phyloP scores from a whole-genome alignment of 805 yeast genomes.

The Jamesozyma hellenica region DNA sequence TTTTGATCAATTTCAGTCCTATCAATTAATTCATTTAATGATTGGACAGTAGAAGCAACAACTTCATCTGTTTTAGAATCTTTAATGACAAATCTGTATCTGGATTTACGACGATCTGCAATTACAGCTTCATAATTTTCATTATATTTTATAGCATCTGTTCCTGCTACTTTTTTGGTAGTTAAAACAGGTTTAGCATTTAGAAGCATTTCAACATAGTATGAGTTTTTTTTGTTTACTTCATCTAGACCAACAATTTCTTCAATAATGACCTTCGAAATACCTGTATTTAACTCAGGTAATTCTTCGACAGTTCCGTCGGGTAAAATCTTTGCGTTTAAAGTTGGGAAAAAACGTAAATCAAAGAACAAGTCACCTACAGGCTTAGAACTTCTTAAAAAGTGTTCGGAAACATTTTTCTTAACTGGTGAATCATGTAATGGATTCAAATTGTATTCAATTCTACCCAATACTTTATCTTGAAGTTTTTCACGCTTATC shows the following conservation, averaged over 20 bases:
- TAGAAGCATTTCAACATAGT: conserved; percentile 63
- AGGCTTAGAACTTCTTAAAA: conserved; percentile 73
- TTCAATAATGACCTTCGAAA: conserved; percentile 49
- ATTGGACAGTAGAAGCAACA: conserved; percentile 49
- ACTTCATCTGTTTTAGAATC: conserved; percentile 48
- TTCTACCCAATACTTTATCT: conserved; percentile 72
- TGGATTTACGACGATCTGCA: conserved; percentile 60
- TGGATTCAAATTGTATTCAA: conserved; percentile 61
- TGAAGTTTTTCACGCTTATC: conserved; percentile 69
- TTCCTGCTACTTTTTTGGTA: conserved; percentile 39
- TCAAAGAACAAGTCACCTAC: conserved; percentile 69
- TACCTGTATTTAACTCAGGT: conserved; percentile 91
- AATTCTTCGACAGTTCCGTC: conserved; percentile 81
- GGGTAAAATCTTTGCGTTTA: conserved; percentile 45
- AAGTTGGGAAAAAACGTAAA: conserved; percentile 65
- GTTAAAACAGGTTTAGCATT: conserved; percentile 50
- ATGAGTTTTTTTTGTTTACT: conserved; percentile 43
- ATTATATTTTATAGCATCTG: conserved; percentile 61
- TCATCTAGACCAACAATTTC: conserved; percentile 27
- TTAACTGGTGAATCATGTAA: conserved; percentile 46
- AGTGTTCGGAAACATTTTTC: conserved; percentile 40
- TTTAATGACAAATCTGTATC: conserved; percentile 54
- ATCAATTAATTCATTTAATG: conserved; percentile 59
- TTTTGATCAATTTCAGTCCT: conserved; percentile 66
- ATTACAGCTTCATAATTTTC: conserved; percentile 56